phyloP scores from a whole-genome alignment of 2,329 filamentous ascomycete genomes.

The Colletotrichum sp. region DNA sequence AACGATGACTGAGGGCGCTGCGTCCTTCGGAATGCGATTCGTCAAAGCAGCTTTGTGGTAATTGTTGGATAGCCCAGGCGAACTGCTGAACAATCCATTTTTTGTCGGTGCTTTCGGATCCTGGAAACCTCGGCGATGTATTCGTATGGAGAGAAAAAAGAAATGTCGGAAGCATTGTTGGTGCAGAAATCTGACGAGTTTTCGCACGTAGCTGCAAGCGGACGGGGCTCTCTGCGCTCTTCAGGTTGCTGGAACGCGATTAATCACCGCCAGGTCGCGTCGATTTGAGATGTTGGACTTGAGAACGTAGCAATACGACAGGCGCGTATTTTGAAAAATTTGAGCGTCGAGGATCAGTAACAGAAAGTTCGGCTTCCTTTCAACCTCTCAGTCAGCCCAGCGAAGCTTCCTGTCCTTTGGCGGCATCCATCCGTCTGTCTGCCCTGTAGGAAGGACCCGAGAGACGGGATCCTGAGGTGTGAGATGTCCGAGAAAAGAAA shows the following conservation, averaged over 20 bases:
- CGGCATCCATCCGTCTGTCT: background rate
- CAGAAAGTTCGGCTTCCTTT: background rate
- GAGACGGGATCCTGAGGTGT: background rate
- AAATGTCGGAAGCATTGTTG: background rate
- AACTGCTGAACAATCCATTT: background rate
- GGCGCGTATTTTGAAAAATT: background rate
- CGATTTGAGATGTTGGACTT: background rate
- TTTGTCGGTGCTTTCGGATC: background rate
- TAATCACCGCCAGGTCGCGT: background rate
- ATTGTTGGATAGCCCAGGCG: background rate
- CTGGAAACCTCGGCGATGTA: background rate
- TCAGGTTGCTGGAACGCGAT: background rate
- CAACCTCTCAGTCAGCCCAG: background rate
- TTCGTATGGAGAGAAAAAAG: background rate
- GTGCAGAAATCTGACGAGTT: background rate
- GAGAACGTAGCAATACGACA: background rate
- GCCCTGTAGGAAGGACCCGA: background rate
- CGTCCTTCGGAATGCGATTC: background rate
- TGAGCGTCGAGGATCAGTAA: background rate
- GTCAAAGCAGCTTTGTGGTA: background rate
- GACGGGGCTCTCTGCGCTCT: background rate
- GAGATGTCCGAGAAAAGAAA: background rate
- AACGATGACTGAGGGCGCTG: background rate
- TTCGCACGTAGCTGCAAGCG: background rate
- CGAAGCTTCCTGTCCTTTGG: background rate